Percentiles rank a stretch among this genome's conserved stretches.
These are phyloP conservation scores for Aspergillus sp. DNA, from an alignment of 2,329 filamentous ascomycete species.

Conservation along the genomic window DNA sequence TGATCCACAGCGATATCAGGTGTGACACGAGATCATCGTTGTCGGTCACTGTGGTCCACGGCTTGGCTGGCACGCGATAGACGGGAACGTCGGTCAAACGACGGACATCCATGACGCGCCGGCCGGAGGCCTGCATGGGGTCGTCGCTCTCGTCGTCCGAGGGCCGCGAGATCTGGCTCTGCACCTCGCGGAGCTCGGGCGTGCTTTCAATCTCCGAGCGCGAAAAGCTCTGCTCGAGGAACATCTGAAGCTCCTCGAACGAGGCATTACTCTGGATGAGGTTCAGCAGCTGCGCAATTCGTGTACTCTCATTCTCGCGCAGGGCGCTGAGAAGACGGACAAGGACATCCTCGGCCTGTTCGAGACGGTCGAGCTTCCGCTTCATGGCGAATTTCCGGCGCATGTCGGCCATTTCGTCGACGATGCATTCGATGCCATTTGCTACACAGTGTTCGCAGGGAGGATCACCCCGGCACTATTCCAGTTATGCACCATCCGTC, in stretches of 20 bases:
- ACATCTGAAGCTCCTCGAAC: constrained; percentile 19
- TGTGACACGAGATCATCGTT: constrained; percentile 32
- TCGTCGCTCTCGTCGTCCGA: constrained; percentile 9
- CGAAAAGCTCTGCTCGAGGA: constrained; percentile 17
- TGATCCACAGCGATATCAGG: constrained; percentile 31
- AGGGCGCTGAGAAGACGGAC: constrained; percentile 18
- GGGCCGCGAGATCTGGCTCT: constrained; percentile 9
- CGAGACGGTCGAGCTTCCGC: constrained; percentile 20
- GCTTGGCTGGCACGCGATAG: constrained; percentile 25
- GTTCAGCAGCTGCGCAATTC: constrained; percentile 20
- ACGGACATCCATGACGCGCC: constrained; percentile 21
- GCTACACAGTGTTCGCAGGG: constrained; percentile 27
- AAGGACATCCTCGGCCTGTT: constrained; percentile 16
- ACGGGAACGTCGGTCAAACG: constrained; percentile 25
- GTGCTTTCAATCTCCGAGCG: constrained; percentile 10
- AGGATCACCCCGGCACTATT: constrained; percentile 25
- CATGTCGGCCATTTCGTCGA: constrained; percentile 27
- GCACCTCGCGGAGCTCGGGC: constrained; percentile 16
- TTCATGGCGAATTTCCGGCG: constrained; percentile 26
- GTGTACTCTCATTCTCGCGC: constrained; percentile 16
- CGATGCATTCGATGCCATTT: constrained; percentile 23
- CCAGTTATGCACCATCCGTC: neutral
- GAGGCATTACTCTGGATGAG: constrained; percentile 25
- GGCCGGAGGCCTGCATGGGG: neutral
- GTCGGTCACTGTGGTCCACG: constrained; percentile 33